These are phyloP conservation scores for Scytalidium sp. DNA, from an alignment of 2,329 filamentous ascomycete species.

Conservation along the genomic window DNA sequence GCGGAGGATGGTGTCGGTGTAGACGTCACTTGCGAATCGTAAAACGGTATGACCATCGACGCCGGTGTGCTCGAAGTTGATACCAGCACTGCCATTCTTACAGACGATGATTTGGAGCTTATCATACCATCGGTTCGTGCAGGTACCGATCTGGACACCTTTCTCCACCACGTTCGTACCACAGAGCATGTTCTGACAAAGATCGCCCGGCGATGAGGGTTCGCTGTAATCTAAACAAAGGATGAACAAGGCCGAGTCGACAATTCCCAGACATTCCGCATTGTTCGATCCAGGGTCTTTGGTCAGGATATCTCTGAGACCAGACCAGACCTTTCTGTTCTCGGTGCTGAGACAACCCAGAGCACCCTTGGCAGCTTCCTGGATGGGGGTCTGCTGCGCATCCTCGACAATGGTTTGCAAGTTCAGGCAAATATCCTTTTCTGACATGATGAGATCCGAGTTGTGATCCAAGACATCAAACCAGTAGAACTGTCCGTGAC, in stretches of 20 bases:
- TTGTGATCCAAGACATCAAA: slow-evolving; percentile 96
- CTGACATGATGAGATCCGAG: slow-evolving; percentile 93
- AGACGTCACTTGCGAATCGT: slow-evolving; percentile 92
- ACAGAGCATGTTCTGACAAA: slow-evolving; percentile 99
- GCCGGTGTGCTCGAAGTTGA: slow-evolving; percentile 99
- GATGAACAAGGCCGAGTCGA: slow-evolving; percentile 90
- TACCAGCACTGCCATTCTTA: slow-evolving; percentile 96
- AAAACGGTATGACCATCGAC: slow-evolving; percentile 97
- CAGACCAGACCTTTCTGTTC: slow-evolving; percentile 94
- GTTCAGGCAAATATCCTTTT: slow-evolving; percentile 89
- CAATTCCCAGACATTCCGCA: slow-evolving; percentile 90
- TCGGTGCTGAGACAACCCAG: slow-evolving; percentile 93
- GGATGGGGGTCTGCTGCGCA: slow-evolving; percentile 82
- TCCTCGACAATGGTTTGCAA: slow-evolving; percentile 90
- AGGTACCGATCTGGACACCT: slow-evolving; percentile 94
- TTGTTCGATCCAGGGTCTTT: slow-evolving; percentile 89
- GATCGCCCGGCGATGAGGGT: slow-evolving; percentile 71
- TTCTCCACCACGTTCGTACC: slow-evolving; percentile 88
- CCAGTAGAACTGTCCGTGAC: slow-evolving; percentile 97
- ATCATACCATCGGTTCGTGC: slow-evolving; percentile 98
- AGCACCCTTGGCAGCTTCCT: slow-evolving; percentile 92
- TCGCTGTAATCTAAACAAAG: slow-evolving; percentile 92
- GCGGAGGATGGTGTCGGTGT: slow-evolving; percentile 94
- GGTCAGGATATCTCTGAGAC: slow-evolving; percentile 81
- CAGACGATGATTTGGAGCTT: slow-evolving; percentile 99